A percentile compares a stretch with the other conserved stretches of the same genome.
These are phyloP conservation scores for Ogataea methylovora DNA, from an alignment of 805 yeast species.

Conservation along the genomic window DNA sequence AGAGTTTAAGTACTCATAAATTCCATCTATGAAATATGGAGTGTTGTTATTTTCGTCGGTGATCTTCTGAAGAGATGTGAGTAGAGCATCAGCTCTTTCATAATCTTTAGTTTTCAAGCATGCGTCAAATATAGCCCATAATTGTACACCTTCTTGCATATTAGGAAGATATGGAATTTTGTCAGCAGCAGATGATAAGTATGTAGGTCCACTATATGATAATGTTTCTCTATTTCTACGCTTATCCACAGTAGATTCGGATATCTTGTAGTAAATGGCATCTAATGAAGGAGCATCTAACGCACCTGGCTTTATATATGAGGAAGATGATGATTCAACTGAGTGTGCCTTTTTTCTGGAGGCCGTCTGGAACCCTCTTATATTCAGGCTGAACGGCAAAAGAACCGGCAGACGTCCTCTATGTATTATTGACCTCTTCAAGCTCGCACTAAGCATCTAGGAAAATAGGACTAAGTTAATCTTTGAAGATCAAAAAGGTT, in stretches of 20 bases:
- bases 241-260: no score
- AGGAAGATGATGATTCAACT: not conserved
- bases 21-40: conserved; percentile 52
- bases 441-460: no score
- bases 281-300: not conserved
- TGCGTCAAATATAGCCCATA: conserved; percentile 73
- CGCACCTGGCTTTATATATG: not conserved
- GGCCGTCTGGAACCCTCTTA: not conserved
- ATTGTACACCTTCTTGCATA: conserved; percentile 11
- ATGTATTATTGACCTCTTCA: no score
- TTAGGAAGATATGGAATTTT: not conserved
- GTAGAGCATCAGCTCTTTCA: conserved; percentile 61
- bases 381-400: no score
- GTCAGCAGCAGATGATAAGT: not conserved
- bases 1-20: conserved; percentile 51
- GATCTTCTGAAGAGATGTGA: conserved; percentile 52
- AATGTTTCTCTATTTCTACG: no score
- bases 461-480: no score
- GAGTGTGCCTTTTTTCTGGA: not conserved
- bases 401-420: no score
- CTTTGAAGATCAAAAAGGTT: no score
- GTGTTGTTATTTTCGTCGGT: conserved; percentile 15
- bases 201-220: no score
- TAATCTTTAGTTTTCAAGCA: conserved; percentile 59
- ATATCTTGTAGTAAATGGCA: no score